Conservation (phyloP, 208 protist species). For the Leishmania arabica region DNA sequence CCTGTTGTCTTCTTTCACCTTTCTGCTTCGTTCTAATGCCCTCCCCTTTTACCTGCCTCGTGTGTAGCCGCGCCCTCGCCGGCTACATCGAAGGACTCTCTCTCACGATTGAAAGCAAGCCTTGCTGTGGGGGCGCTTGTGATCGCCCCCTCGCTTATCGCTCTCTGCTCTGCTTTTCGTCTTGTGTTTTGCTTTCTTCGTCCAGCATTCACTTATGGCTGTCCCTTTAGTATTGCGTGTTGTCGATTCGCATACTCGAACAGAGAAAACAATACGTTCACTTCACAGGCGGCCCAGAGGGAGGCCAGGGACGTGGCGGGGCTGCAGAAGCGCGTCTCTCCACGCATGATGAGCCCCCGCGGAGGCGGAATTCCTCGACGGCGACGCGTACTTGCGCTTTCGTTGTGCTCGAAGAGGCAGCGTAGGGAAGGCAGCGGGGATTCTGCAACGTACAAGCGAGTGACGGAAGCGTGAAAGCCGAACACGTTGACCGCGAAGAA, state of each 20-base stretch:
- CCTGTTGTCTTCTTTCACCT: neutral
- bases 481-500: conserved; percentile 43
- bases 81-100: no score
- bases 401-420: conserved; percentile 43
- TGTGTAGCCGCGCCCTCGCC: no score
- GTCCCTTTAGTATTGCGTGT: neutral
- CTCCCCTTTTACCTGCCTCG: neutral
- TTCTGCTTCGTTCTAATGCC: neutral
- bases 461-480: conserved; percentile 49
- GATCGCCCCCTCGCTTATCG: neutral
- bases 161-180: neutral
- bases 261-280: conserved; percentile 6
- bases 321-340: conserved; percentile 32
- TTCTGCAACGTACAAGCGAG: conserved; percentile 41
- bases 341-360: conserved; percentile 23
- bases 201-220: neutral
- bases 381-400: conserved; percentile 54
- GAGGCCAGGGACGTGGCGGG: conserved; percentile 40
- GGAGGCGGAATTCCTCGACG: conserved; percentile 32
- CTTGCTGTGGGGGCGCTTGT: neutral
- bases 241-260: neutral
- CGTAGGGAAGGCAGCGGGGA: conserved; percentile 34
- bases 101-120: neutral
- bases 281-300: conserved; percentile 7
- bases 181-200: neutral